Conservation (phyloP, 2,329 filamentous ascomycete species). For the Meredithiella fracta region DNA sequence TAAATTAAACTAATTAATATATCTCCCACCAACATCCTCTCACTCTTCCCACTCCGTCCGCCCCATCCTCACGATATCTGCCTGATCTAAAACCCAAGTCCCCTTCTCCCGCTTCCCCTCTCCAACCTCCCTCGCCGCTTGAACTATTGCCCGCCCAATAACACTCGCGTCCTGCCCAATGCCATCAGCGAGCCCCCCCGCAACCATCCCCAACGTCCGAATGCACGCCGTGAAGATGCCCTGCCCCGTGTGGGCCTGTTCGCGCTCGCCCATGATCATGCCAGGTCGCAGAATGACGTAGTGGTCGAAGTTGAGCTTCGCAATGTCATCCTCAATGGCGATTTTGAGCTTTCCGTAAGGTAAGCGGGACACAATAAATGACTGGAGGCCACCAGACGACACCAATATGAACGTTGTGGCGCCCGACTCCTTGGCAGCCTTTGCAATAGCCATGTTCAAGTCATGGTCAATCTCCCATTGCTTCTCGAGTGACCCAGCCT, state of each 20-base stretch:
- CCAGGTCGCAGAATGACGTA: slow-evolving; percentile 61
- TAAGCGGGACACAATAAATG: slow-evolving; percentile 27
- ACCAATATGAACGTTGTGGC: slow-evolving; percentile 63
- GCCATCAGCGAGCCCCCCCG: slow-evolving; percentile 40
- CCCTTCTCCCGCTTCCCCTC: slow-evolving; percentile 42
- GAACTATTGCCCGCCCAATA: slow-evolving; percentile 52
- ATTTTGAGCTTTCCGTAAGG: slow-evolving; percentile 59
- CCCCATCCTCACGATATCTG: slow-evolving; percentile 53
- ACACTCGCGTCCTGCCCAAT: slow-evolving; percentile 59
- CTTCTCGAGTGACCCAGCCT: slow-evolving; percentile 57
- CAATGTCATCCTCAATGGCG: slow-evolving; percentile 66
- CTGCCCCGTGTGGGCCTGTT: slow-evolving; percentile 43
- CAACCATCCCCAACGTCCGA: slow-evolving; percentile 36
- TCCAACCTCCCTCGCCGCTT: slow-evolving; percentile 39
- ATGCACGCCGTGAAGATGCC: slow-evolving; percentile 39
- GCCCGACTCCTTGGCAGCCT: slow-evolving; percentile 55
- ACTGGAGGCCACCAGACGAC: slow-evolving; percentile 37
- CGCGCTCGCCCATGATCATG: slow-evolving; percentile 54
- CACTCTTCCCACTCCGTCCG: slow-evolving; percentile 36
- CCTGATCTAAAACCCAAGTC: slow-evolving; percentile 42
- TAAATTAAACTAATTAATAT: neutral
- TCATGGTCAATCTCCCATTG: slow-evolving; percentile 85
- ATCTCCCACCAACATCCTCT: neutral
- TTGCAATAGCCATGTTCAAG: slow-evolving; percentile 63
- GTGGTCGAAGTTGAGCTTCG: slow-evolving; percentile 56